These are phyloP conservation scores for Zygoascus meyerae DNA, from an alignment of 1,139 yeast genomes.

Conservation along the genomic window DNA sequence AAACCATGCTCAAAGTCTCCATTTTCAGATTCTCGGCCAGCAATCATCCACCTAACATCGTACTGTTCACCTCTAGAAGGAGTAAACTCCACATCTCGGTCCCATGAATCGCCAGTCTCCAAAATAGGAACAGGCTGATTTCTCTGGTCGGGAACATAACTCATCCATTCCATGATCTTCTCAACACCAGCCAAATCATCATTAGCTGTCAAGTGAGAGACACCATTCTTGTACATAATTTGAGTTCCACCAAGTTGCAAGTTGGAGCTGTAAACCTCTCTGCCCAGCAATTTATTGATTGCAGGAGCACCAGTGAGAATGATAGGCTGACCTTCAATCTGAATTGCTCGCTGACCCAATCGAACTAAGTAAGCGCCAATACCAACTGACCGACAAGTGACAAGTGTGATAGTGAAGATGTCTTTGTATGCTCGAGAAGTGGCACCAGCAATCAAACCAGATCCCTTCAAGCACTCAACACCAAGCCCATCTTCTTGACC, in stretches of 20 bases:
- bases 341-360: conserved; percentile 97
- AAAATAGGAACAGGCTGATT: conserved; percentile 87
- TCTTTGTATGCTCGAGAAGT: conserved; percentile 97
- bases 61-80: conserved; percentile 72
- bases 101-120: conserved; percentile 79
- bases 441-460: conserved; percentile 98
- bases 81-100: conserved; percentile 77
- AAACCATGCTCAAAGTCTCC: conserved; percentile 78
- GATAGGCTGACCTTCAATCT: conserved; percentile 97
- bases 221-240: conserved; percentile 97
- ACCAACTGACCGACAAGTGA: conserved; percentile 98
- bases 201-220: conserved; percentile 89
- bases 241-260: conserved; percentile 98
- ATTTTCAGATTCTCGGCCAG: conserved; percentile 63
- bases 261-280: conserved; percentile 95
- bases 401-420: conserved; percentile 91
- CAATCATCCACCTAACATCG: conserved; percentile 94
- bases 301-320: conserved; percentile 99
- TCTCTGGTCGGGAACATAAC: conserved; percentile 91
- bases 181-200: conserved; percentile 97
- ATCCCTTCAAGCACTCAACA: conserved; percentile 96
- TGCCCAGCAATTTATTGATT: conserved; percentile 89
- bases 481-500: conserved; percentile 97
- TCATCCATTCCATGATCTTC: conserved; percentile 90
- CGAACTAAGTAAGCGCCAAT: conserved; percentile 98